Evolutionary conservation across 768 basidiomycete genomes (phyloP), one percentile per base, ranked within the genome.

Genomic region (Suillus sp.): DNA sequence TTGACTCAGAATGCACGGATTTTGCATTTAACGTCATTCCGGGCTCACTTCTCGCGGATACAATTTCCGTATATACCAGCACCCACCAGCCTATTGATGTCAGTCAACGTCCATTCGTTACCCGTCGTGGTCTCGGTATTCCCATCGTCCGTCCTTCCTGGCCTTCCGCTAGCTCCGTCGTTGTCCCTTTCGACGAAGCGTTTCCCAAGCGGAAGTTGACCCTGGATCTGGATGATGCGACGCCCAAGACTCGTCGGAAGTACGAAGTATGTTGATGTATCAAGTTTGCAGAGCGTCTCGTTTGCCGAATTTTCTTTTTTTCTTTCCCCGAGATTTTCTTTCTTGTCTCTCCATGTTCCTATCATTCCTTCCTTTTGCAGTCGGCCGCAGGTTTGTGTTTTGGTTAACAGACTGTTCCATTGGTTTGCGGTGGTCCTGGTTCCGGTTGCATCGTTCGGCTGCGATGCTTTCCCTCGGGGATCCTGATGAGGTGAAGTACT

Each of bases 361-460:
- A 14, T 14, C 13, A 22, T 55, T 16, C 1, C 22, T 25, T 56
- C 16, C 35, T 25, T 25, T n/a, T n/a, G 51, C 51, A 22, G 16
- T 38, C 9, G 4, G 22, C 38, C 10, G 22, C 55, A 25, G 37
- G 16, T 6, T 56, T 55, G 14, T 22, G 34, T 55, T 55, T 35
- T 55, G 7, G 14, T 55, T 55, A 35, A 51, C 34, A 35, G 20
- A 34, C 54, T 14, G 14, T 55, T 22, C 54, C 54, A 35, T n/a
- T 55, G 54, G 54, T n/a, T 32, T 55, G 34, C 54, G 54, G 54
- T 25, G 54, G 54, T 37, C 14, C 34, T 55, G 34, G 54, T 35
- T 55, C 34, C 54, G 54, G 34, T 55, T 57, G 56, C 56, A 40
- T 25, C 25, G 18, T 40, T 57, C 37, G 25, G 25, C 56, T 57